Evolutionary conservation across 805 yeast genomes (phyloP).

Genomic region (Saccharomycopsis amapae): DNA sequence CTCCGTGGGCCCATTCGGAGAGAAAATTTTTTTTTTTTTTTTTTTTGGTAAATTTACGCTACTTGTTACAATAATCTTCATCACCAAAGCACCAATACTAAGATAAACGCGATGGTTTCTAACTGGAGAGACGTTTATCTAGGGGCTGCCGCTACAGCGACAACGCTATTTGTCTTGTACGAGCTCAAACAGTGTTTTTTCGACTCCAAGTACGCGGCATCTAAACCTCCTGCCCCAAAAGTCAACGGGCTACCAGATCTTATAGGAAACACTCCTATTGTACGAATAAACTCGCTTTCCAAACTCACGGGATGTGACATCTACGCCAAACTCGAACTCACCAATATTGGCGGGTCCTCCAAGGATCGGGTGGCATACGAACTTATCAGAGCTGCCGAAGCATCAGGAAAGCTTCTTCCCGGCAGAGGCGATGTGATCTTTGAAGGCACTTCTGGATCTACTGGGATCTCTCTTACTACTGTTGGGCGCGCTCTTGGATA

Average conservation of each 20-base stretch:
- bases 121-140: no score
- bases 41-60: no score
- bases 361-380: conserved; percentile 91
- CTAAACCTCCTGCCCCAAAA: conserved; percentile 9
- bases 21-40: no score
- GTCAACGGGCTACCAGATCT: conserved; percentile 63
- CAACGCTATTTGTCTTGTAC: no score
- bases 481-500: conserved; percentile 87
- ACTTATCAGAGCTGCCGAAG: conserved; percentile 65
- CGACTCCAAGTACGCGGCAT: no score
- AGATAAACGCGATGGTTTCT: no score
- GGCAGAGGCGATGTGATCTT: conserved; percentile 65
- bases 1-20: no score
- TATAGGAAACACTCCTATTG: conserved; percentile 87
- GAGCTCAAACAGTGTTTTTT: no score
- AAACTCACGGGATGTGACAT: conserved; percentile 70
- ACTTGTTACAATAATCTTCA: no score
- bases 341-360: conserved; percentile 93
- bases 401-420: conserved; percentile 48
- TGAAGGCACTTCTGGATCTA: conserved; percentile 96
- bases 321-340: conserved; percentile 78
- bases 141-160: no score
- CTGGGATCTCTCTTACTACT: conserved; percentile 90
- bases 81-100: no score
- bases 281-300: conserved; percentile 65